Evolutionary conservation across 192 early-diverging fungal species (phyloP), one percentile per base, ranked within the genome.

Genomic region (Chytriomyces confervae): DNA sequence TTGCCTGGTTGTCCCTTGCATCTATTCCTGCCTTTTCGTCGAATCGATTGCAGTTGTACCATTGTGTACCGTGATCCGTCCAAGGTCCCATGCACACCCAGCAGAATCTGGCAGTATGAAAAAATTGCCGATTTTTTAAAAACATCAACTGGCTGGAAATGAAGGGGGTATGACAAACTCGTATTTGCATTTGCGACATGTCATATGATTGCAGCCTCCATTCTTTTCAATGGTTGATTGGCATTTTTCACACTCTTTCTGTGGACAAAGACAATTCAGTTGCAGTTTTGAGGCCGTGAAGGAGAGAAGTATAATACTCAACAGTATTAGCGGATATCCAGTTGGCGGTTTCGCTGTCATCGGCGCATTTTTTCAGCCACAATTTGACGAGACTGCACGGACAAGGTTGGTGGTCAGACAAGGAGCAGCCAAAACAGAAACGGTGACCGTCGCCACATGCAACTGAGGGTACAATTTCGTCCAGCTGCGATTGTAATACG

Each of bases 141-240:
- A 6, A 7, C 2, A 24, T 7, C 13, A 45, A 46, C 2, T 9
- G 53, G 69, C 71, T 2, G 45, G 72, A 10, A 7, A 64, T 57
- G 27, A n/a, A 16, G 36, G 11, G 64, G 24, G 20, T 16, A 13
- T 43, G 61, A 70, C 62, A 61, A 51, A 80, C 77, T 99, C 96
- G 83, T 97, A 89, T 81, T 92, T 91, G 83, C 98, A 99, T 84
- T 97, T 96, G 73, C 94, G 91, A 86, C 98, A 99, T 0, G 95
- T 97, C 98, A 99, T 99, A 79, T 99, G 98, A 84, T 98, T 99
- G 87, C 98, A 99, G 8, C 98, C 98, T 63, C 98, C 98, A 82
- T 99, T 99, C 88, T 99, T 99, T 83, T 99, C 98, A 76, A 99
- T 98, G 0, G 94, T 96, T 8, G 95, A 90, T 72, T 91, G 87